Conservation (phyloP, 225 moss, liverwort and hornwort species). For the Polytrichum commune region DNA sequence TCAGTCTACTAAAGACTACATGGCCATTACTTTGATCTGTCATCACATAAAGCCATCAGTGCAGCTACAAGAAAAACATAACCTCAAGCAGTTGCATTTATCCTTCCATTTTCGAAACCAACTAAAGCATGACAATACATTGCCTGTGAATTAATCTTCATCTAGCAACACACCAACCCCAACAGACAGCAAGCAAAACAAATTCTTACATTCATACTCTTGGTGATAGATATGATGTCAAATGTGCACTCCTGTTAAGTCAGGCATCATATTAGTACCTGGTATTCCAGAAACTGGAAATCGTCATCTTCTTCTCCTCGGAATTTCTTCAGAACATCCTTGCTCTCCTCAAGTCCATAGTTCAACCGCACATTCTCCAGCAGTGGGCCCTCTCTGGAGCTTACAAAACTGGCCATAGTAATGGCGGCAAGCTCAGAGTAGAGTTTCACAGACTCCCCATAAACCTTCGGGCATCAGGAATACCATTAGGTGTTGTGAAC, state of each 20-base stretch:
- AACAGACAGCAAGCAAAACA: neutral
- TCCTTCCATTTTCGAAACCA: too few species aligned
- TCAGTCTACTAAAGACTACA: neutral
- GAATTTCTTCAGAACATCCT: slow-evolving; percentile 66
- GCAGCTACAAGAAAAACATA: neutral
- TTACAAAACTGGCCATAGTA: slow-evolving; percentile 88
- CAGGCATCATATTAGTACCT: slow-evolving; percentile 26
- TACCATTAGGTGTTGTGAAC: too few species aligned
- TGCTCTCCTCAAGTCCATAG: slow-evolving; percentile 88
- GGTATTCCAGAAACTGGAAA: slow-evolving; percentile 92
- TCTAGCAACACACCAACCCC: neutral
- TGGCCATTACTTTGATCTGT: neutral
- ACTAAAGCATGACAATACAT: too few species aligned
- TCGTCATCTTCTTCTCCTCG: slow-evolving; percentile 97
- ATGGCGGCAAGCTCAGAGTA: slow-evolving; percentile 90
- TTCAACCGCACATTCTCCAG: slow-evolving; percentile 80
- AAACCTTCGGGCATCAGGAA: slow-evolving; percentile 40
- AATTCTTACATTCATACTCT: neutral
- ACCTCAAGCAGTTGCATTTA: too few species aligned
- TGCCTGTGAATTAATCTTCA: too few species aligned
- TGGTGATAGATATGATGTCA: neutral
- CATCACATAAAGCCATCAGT: neutral
- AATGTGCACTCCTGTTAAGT: neutral
- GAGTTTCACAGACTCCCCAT: slow-evolving; percentile 76
- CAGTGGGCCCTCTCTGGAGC: slow-evolving; percentile 76